Conservation (phyloP, 2,329 filamentous ascomycete species). For the Lecanicillium sp. region DNA sequence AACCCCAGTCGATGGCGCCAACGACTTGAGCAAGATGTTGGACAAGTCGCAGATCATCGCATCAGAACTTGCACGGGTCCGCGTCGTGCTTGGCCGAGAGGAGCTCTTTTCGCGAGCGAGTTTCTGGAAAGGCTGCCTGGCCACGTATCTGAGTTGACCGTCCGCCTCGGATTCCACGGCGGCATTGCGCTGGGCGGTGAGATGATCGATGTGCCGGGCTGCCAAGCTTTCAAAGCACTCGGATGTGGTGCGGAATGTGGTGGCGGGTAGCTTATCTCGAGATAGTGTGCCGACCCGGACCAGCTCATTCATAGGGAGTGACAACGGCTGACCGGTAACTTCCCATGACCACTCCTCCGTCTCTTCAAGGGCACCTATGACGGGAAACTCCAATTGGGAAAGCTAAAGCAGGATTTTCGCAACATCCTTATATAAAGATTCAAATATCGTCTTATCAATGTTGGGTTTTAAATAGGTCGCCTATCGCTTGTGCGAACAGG, state of each 20-base stretch:
- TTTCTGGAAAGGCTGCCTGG: not conserved
- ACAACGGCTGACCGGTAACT: not conserved
- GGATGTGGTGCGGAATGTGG: not conserved
- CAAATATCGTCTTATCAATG: not conserved
- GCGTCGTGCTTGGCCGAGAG: not conserved
- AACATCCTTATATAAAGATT: not conserved
- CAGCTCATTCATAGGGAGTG: not conserved
- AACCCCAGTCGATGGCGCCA: not conserved
- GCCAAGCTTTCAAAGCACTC: not conserved
- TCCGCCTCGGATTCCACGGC: not conserved
- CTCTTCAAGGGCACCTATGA: not conserved
- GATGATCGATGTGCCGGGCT: not conserved
- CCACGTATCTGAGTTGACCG: not conserved
- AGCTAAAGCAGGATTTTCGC: not conserved
- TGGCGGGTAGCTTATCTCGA: not conserved
- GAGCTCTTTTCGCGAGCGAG: not conserved
- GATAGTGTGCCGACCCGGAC: not conserved
- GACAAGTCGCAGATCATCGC: not conserved
- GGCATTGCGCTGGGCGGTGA: not conserved
- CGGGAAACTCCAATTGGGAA: not conserved
- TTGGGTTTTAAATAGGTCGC: not conserved
- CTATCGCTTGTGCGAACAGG: not conserved
- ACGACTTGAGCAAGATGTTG: not conserved
- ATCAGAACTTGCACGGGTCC: not conserved
- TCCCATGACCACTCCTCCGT: not conserved